Evolutionary conservation across 257 asterid species (phyloP).

Genomic region (Fraxinus anomala): DNA sequence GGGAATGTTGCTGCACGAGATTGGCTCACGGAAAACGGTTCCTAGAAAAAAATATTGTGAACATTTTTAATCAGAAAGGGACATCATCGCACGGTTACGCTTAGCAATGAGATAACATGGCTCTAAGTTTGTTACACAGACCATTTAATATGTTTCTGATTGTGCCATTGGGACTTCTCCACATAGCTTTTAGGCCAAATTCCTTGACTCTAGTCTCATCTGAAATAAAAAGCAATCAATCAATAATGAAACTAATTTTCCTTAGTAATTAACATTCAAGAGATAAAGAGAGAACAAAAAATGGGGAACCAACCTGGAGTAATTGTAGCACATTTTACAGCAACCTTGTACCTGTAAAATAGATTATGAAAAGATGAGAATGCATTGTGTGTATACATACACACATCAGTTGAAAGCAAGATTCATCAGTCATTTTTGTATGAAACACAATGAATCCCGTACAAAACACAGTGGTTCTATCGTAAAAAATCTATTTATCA

Average conservation of each 20-base stretch:
- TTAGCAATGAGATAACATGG: neutral
- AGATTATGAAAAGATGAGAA: conserved; percentile 13
- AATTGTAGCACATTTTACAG: conserved; percentile 92
- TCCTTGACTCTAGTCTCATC: conserved; percentile 88
- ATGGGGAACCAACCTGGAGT: conserved; percentile 69
- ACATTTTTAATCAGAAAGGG: conserved; percentile 16
- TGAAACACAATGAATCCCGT: neutral
- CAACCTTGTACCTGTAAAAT: conserved; percentile 78
- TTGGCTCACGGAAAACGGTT: conserved; percentile 93
- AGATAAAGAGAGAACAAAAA: conserved; percentile 12
- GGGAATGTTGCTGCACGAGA: conserved; percentile 77
- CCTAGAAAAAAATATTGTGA: conserved; percentile 44
- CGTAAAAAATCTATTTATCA: neutral
- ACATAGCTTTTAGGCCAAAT: conserved; percentile 83
- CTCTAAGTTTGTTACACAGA: conserved; percentile 27
- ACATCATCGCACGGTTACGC: conserved; percentile 6
- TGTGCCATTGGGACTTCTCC: conserved; percentile 97
- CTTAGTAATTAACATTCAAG: conserved; percentile 4
- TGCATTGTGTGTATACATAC: neutral
- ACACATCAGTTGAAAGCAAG: neutral
- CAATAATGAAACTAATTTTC: conserved; percentile 1
- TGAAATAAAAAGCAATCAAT: conserved; percentile 28
- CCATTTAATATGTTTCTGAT: conserved; percentile 87
- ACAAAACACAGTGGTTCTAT: neutral
- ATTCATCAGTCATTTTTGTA: neutral